Evolutionary conservation across 1,284 basidiomycete species (phyloP).

Genomic region (Violaceomyces palustris): DNA sequence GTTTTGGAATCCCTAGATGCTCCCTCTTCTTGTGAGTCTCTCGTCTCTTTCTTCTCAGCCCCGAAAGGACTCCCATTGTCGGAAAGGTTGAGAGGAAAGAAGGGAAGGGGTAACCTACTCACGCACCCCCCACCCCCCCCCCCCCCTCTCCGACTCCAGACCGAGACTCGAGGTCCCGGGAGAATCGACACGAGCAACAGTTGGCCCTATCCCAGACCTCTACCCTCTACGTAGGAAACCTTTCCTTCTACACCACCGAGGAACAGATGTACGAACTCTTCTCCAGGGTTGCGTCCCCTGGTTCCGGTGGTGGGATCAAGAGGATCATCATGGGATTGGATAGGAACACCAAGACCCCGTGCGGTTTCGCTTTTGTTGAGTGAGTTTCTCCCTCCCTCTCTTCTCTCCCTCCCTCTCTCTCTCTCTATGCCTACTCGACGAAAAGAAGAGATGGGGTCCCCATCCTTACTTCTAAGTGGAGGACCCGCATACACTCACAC

Average conservation of each 20-base stretch:
- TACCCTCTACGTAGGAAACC: constrained; percentile 66
- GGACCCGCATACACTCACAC: too few relatives aligned
- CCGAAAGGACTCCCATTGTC: not conserved
- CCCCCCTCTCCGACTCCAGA: too few relatives aligned
- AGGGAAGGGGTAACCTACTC: too few relatives aligned
- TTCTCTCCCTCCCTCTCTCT: not conserved
- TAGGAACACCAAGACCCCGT: constrained; percentile 93
- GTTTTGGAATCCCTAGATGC: constrained; percentile 78
- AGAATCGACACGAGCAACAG: constrained; percentile 53
- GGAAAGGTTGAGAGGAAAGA: too few relatives aligned
- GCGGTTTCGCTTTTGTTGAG: constrained; percentile 98
- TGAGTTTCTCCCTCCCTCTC: constrained; percentile 42
- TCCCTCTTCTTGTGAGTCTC: constrained; percentile 83
- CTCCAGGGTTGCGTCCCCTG: constrained; percentile 79
- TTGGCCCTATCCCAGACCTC: constrained; percentile 56
- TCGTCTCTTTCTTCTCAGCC: constrained; percentile 31
- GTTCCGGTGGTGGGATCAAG: constrained; percentile 91
- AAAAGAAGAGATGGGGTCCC: too few relatives aligned
- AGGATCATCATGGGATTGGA: constrained; percentile 99
- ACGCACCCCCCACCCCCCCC: too few relatives aligned
- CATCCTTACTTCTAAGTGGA: too few relatives aligned
- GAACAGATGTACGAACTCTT: constrained; percentile 99
- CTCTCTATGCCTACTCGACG: not conserved
- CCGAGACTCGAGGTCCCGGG: constrained; percentile 53
- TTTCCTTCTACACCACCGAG: constrained; percentile 72